Base-by-base conservation (phyloP, 768 basidiomycete species). In the Hebeloma cylindrosporum region DNA sequence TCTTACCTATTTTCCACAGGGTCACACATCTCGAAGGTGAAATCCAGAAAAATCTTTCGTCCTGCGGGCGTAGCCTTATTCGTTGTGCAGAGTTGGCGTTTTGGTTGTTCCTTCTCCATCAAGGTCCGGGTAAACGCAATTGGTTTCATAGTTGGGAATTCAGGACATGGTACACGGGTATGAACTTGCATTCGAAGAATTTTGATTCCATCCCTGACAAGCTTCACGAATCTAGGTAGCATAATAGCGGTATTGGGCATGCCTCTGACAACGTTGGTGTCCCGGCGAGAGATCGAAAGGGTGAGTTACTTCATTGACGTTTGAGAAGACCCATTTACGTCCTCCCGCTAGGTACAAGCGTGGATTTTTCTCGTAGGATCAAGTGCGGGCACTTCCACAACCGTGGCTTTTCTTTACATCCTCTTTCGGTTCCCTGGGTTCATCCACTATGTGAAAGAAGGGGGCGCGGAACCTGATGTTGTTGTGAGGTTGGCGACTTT, bases 91-190 rank as follows among this genome's bases (percentile, higher is more conserved):
- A 89, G 60, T 73, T 91, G 10, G 71, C 82, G 0, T 91, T 90
- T 57, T 92, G 89, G 89, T 58, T 91, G 21, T 92, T 91, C 61
- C 74, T 92, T 16, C 73, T 89, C 22, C 78, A 88, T 51, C 88
- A 90, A 65, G 83, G 84, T 3, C 83, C 84, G 0, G 66, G 71
- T 32, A 78, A 82, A 57, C 78, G 82, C 3, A 71, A 79, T 23
- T 92, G 89, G 89, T 91, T 91, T 62, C 68, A 78, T 17, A 87
- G 87, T 59, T 81, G 80, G 78, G 88, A 92, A 62, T 91, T 83
- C 60, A 73, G 74, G 32, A 58, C 78, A 13, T 92, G 89, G 89
- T 80, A 74, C 44, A 59, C 79, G 33, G 83, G 87, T 87, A 59
- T 23, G 73, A 65, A 13, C 22, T 3, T 43, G 17, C 25, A 20